Conservation (phyloP, 495 filamentous ascomycete species). For the Podospora conica region DNA sequence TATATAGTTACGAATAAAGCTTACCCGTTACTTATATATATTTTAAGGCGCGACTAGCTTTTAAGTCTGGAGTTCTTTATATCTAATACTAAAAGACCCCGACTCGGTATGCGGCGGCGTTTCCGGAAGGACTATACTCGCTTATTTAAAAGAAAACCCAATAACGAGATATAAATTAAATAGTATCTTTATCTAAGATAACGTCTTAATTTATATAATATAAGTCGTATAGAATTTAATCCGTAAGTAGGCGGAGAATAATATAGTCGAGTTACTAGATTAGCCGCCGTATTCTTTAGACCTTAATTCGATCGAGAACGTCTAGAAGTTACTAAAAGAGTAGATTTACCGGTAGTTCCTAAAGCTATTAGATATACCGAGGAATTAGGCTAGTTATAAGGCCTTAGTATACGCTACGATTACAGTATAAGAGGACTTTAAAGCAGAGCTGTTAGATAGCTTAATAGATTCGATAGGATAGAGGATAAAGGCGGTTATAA, state of each 20-base stretch:
- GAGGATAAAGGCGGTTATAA: background rate
- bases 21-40: slow-evolving; percentile 4
- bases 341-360: background rate
- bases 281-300: background rate
- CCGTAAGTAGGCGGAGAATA: background rate
- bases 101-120: background rate
- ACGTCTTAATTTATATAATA: slow-evolving; percentile 1
- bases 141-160: background rate
- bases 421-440: background rate
- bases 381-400: background rate
- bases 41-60: slow-evolving; percentile 6
- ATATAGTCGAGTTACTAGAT: background rate
- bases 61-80: background rate
- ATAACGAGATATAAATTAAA: background rate
- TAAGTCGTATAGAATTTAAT: slow-evolving; percentile 5
- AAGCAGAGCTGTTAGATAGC: background rate
- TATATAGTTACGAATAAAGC: slow-evolving; percentile 1
- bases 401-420: background rate
- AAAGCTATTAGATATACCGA: background rate
- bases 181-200: slow-evolving; percentile 7
- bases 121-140: slow-evolving; percentile 3
- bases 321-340: background rate
- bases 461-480: background rate
- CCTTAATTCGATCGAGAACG: slow-evolving; percentile 5
- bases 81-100: background rate